These are phyloP conservation scores for Zygosaccharomyces lentus DNA, from an alignment of 805 yeast species.

Conservation along the genomic window DNA sequence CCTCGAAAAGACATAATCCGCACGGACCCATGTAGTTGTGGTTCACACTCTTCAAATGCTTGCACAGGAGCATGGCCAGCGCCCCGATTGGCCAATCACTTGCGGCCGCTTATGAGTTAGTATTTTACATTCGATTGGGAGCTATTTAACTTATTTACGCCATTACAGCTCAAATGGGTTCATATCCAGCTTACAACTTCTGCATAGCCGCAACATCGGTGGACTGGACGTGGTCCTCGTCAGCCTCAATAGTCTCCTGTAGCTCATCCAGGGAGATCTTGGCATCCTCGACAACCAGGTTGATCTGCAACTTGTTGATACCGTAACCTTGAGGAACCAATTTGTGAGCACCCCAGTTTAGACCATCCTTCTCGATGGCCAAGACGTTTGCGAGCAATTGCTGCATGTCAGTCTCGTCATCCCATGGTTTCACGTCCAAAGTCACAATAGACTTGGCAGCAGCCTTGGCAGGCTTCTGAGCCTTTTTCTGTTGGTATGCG, in stretches of 20 bases:
- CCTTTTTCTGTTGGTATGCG: slow-evolving; percentile 96
- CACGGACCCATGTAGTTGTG: too few species aligned
- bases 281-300: slow-evolving; percentile 96
- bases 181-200: slow-evolving; percentile 67
- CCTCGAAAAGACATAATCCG: too few species aligned
- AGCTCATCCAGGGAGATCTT: slow-evolving; percentile 91
- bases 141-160: slow-evolving; percentile 2
- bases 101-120: not conserved
- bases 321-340: slow-evolving; percentile 98
- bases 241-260: slow-evolving; percentile 70
- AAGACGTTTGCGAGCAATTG: slow-evolving; percentile 83
- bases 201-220: slow-evolving; percentile 98
- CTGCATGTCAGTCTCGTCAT: slow-evolving; percentile 96
- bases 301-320: slow-evolving; percentile 98
- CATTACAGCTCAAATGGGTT: not conserved
- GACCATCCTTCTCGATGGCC: slow-evolving; percentile 84
- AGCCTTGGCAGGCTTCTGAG: slow-evolving; percentile 94
- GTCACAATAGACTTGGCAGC: slow-evolving; percentile 98
- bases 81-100: not conserved
- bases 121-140: slow-evolving; percentile 6
- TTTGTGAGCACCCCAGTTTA: slow-evolving; percentile 96
- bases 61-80: too few species aligned
- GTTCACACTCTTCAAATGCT: too few species aligned
- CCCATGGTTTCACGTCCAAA: slow-evolving; percentile 99
- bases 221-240: slow-evolving; percentile 99